Base-by-base conservation (phyloP, 148 eudicot genomes). In the Persicaria tinctoria region DNA sequence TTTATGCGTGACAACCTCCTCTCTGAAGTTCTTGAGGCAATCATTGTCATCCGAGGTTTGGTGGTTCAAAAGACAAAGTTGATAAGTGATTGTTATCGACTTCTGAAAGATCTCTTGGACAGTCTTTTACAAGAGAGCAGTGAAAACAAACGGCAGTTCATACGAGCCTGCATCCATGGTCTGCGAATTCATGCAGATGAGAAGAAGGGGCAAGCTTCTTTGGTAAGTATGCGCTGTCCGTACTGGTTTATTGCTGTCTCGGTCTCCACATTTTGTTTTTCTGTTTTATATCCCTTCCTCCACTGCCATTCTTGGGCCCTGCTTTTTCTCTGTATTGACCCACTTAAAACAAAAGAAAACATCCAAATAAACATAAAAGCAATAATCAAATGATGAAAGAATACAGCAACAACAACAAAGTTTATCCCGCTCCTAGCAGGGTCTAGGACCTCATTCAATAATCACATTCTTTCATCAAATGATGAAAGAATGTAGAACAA, bases 51-150 rank as follows among this genome's bases (percentile, higher is more conserved):
- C 74, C 90, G 97, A 76, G 99, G 99, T 12, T 85, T 96, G 83
- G 86, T 96, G 73, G 99, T 96, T 73, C 99, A 96, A 80, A 96
- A 93, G 86, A 96, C 99, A 55, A 96, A 92, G 89, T 82, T 96
- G 73, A 96, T 96, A 55, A 84, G 94, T 83, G 99, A 96, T 76
- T 96, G 99, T 84, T 92, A 89, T 79, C 82, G 82, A 32, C 97
- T 92, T 82, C 78, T 96, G 73, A 92, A 90, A 78, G 99, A 96
- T 83, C 91, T 96, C 73, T 85, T 96, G n/a, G 99, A 96, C 72
- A 82, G 97, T 81, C 97, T 96, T 84, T 80, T 96, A 76, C 88
- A 90, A 68, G 99, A 92, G 89, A 92, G 97, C 86, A 74, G 83
- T 82, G 99, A 92, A 77, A 96, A 96, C 72, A 96, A 92, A 79